These are phyloP conservation scores for Raddia distichophylla DNA, from an alignment of 176 grass and related monocot species.

Conservation along the genomic window DNA sequence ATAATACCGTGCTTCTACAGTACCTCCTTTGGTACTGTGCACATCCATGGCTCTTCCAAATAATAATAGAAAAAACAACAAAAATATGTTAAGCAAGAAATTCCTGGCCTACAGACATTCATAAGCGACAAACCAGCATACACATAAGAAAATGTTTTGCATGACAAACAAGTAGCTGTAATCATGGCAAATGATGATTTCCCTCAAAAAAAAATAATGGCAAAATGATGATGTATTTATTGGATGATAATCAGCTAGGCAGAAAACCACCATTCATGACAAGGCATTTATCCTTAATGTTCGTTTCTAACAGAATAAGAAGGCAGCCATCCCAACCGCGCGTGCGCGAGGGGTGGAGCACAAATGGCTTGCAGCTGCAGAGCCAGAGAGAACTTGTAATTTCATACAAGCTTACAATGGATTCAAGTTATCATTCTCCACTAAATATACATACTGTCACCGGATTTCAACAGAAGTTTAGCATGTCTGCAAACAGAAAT, in stretches of 20 bases:
- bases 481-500: constrained; percentile 1
- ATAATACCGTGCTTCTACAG: too few species aligned
- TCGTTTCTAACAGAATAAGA: neutral
- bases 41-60: neutral
- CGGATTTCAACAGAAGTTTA: neutral
- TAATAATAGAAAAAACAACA: neutral
- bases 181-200: too few species aligned
- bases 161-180: neutral
- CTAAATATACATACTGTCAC: constrained; percentile 15
- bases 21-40: too few species aligned
- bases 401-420: neutral
- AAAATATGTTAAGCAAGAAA: neutral
- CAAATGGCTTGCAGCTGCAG: neutral
- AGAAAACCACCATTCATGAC: neutral
- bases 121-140: neutral
- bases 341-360: too few species aligned
- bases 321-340: too few species aligned
- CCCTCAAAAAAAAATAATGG: too few species aligned
- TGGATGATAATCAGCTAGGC: neutral
- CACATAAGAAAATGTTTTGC: neutral
- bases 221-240: neutral
- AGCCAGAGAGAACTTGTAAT: neutral
- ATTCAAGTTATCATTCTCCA: neutral
- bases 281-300: neutral
- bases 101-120: neutral